These are phyloP conservation scores for Cryphonectria parasitica DNA, from an alignment of 2,329 filamentous ascomycete genomes.

Conservation along the genomic window DNA sequence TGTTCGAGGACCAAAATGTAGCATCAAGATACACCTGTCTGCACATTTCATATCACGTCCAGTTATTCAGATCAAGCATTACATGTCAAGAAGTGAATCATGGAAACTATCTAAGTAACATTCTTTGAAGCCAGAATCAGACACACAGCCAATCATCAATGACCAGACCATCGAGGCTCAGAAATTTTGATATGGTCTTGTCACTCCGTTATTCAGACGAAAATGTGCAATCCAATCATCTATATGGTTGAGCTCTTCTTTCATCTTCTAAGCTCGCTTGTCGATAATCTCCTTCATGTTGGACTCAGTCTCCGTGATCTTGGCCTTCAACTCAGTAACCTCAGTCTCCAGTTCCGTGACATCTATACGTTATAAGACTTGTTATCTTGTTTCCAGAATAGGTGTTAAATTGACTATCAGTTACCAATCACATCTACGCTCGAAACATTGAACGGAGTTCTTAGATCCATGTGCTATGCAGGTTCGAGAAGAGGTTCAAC, in stretches of 20 bases:
- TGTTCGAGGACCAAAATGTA: neutral
- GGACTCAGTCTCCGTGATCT: conserved; percentile 67
- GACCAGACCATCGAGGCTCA: no score
- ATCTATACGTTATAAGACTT: neutral
- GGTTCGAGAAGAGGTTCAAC: neutral
- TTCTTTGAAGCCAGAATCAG: neutral
- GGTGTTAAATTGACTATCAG: neutral
- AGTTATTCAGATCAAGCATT: neutral
- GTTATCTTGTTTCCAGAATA: neutral
- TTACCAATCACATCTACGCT: neutral
- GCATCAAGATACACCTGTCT: neutral
- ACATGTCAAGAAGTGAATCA: neutral
- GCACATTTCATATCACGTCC: neutral
- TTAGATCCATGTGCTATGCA: neutral
- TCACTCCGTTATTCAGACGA: no score
- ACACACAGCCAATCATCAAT: neutral
- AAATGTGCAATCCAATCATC: neutral
- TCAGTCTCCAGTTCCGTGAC: conserved; percentile 67
- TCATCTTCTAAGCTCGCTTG: conserved; percentile 70
- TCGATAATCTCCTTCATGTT: conserved; percentile 64
- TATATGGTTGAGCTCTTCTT: conserved; percentile 65
- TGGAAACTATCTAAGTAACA: neutral
- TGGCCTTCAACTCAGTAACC: conserved; percentile 66
- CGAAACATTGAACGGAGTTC: neutral
- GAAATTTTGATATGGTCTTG: neutral